These are phyloP conservation scores for Tetrahymena borealis DNA, from an alignment of 73 alveolate genomes.

Conservation along the genomic window DNA sequence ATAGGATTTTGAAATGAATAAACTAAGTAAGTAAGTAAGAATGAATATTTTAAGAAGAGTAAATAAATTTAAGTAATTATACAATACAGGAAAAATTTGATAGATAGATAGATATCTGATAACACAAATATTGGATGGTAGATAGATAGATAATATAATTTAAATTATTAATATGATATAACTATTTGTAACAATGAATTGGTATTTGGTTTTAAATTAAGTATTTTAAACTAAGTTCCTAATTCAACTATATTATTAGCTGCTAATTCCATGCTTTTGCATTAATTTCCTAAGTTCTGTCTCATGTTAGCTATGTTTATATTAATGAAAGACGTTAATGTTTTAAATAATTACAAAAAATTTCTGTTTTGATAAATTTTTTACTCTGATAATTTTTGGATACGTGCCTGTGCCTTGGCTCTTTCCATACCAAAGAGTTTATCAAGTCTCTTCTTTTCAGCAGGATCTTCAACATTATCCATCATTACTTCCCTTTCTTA, in stretches of 20 bases:
- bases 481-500: conserved; percentile 36
- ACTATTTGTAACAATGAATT: no score
- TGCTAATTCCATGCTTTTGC: background rate
- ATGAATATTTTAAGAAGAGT: no score
- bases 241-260: background rate
- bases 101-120: no score
- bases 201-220: no score
- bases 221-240: no score
- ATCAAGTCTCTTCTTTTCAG: conserved; percentile 42
- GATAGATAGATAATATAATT: no score
- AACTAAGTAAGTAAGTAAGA: no score
- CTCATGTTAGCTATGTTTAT: background rate
- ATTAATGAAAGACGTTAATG: background rate
- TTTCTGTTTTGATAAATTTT: background rate
- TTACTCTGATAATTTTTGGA: conserved; percentile 6
- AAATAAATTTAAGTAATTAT: no score
- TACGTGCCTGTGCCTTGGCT: conserved; percentile 42
- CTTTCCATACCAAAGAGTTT: conserved; percentile 48
- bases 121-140: no score
- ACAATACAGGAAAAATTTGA: no score
- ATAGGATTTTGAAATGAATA: no score
- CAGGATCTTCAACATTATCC: conserved; percentile 6
- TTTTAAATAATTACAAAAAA: background rate
- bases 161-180: no score
- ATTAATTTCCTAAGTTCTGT: background rate